Evolutionary conservation across 495 filamentous ascomycete genomes (phyloP).

Genomic region (Apiosordaria backusii): DNA sequence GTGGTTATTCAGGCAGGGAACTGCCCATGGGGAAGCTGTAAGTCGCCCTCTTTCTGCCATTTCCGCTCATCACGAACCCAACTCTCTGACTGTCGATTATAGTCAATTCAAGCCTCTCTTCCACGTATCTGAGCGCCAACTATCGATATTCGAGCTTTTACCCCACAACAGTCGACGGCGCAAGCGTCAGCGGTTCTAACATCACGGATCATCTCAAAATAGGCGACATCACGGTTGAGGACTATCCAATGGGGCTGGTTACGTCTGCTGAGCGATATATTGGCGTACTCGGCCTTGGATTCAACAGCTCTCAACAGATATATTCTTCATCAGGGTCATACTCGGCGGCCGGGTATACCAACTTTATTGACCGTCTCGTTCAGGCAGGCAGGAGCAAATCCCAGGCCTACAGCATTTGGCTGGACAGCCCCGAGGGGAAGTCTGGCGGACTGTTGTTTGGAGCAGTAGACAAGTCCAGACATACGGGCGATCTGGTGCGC

Average conservation of each 20-base stretch:
- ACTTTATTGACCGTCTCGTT: conserved; percentile 65
- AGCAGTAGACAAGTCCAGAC: conserved; percentile 74
- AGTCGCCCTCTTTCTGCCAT: conserved; percentile 35
- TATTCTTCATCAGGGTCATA: conserved; percentile 18
- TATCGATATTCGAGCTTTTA: conserved; percentile 58
- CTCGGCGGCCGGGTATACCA: conserved; percentile 53
- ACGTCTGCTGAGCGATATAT: conserved; percentile 53
- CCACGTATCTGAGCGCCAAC: conserved; percentile 55
- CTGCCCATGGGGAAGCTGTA: conserved; percentile 42
- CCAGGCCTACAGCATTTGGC: conserved; percentile 77
- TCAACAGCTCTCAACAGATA: conserved; percentile 53
- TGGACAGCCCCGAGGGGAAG: conserved; percentile 60
- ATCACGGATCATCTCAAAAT: conserved; percentile 65
- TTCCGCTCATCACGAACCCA: neutral
- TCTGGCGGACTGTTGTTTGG: conserved; percentile 78
- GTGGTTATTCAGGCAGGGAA: neutral
- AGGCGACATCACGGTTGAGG: conserved; percentile 54
- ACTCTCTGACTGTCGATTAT: neutral
- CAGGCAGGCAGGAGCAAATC: conserved; percentile 62
- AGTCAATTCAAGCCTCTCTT: conserved; percentile 41
- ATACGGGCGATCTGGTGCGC: conserved; percentile 60
- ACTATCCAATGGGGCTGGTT: conserved; percentile 74
- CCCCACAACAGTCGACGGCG: conserved; percentile 66
- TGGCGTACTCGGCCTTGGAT: conserved; percentile 78
- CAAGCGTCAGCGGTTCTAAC: conserved; percentile 64